Evolutionary conservation across 129 eudicot species (phyloP).

Genomic region (Daucus carota): DH1_v3.0 NC_030384.2:29735501-29736000

Average conservation of each 20-base stretch:
- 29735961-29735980: background rate
- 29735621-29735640: background rate
- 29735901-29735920: slow-evolving; percentile 49
- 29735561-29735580: background rate
- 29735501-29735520: too few species aligned
- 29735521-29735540: too few species aligned
- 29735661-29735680: background rate
- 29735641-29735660: background rate
- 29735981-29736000: too few species aligned
- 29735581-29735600: background rate
- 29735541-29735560: too few species aligned
- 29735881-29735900: slow-evolving; percentile 71
- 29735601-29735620: background rate
- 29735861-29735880: slow-evolving; percentile 54
- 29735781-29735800: slow-evolving; percentile 51
- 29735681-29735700: background rate
- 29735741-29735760: background rate
- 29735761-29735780: slow-evolving; percentile 61
- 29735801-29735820: slow-evolving; percentile 52
- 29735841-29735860: slow-evolving; percentile 55
- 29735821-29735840: slow-evolving; percentile 49
- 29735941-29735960: background rate
- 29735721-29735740: background rate
- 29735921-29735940: background rate
- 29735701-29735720: background rate